Evolutionary conservation across 495 filamentous ascomycete species (phyloP), one percentile per base, ranked within the genome.

Genomic region (Umbilicaria muhlenbergii): DNA sequence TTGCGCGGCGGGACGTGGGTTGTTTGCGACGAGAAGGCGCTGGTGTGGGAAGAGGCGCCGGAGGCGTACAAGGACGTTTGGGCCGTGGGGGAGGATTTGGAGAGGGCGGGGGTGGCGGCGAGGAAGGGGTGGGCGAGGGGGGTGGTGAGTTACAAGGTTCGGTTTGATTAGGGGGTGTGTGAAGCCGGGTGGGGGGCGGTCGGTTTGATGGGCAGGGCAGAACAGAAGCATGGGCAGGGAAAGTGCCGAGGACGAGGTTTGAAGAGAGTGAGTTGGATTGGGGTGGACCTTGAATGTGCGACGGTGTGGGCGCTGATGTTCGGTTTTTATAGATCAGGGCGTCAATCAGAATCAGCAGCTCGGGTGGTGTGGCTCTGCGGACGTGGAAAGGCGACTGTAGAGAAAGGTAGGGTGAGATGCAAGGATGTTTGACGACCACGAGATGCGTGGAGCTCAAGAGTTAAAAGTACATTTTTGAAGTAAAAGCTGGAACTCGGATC

Each of bases 31-130:
- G 58, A 62, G 18, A 56, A 58, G 39, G 54, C 59, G 15, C 41
- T 65, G 5, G 60, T 63, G 12, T 63, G 57, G 58, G 62, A 65
- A 48, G 60, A 65, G 46, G 60, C 60, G 13, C 46, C 47, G 6
- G 63, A 65, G 50, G 61, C 56, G 12, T 66, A 60, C 45, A 63
- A 64, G 31, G 51, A 61, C 46, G 54, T 65, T 8, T 55, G 54
- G 42, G 37, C 51, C 12, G 63, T 65, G 2, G 53, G 48, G 5
- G 51, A 53, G 17, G 62, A 65, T 41, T 44, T 66, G 42, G 47
- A 51, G 7, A 24, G 34, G 4, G 51, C 54, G 21, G 62, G 55
- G 13, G 57, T 55, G 34, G 57, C 50, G 13, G 51, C 47, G 39
- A 41, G 60, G 3, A 44, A 52, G 33, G 59, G 63, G 3, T 66